A percentile compares a stretch with the other conserved stretches of the same genome.
phyloP scores from a whole-genome alignment of 176 grass and related monocot species.

The Musa beccarii region DNA sequence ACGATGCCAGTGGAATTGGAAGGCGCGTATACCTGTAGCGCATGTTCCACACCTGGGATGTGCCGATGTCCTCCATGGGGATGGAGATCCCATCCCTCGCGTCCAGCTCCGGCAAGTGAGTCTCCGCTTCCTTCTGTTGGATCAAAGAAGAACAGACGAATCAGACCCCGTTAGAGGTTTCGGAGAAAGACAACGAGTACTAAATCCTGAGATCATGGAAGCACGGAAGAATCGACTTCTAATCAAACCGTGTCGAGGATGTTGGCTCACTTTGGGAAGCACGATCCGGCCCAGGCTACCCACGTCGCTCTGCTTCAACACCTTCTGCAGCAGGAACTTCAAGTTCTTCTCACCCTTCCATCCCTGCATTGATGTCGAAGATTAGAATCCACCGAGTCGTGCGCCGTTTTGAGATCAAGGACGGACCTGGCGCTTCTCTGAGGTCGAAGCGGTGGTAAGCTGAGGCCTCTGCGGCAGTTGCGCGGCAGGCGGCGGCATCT shows the following conservation, averaged over 20 bases:
- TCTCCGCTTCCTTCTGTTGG: constrained; percentile 93
- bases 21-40: constrained; percentile 50
- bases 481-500: neutral
- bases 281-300: constrained; percentile 81
- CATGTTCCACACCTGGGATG: constrained; percentile 86
- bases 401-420: neutral
- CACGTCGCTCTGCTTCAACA: constrained; percentile 96
- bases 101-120: constrained; percentile 74
- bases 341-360: constrained; percentile 65
- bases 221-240: neutral
- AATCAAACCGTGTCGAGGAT: neutral
- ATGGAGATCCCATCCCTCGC: constrained; percentile 76
- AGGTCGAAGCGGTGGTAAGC: constrained; percentile 7
- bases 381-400: neutral
- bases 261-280: constrained; percentile 80
- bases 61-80: constrained; percentile 82
- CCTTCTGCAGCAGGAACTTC: constrained; percentile 85
- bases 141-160: neutral
- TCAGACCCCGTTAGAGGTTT: neutral
- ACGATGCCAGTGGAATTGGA: neutral
- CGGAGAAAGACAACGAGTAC: no score
- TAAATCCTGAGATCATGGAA: no score
- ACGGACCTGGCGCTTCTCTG: constrained; percentile 57
- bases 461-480: constrained; percentile 20
- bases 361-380: constrained; percentile 28